Evolutionary conservation across 2,329 filamentous ascomycete species (phyloP), one percentile per base, ranked within the genome.

Genomic region (Penicillium sp.): DNA sequence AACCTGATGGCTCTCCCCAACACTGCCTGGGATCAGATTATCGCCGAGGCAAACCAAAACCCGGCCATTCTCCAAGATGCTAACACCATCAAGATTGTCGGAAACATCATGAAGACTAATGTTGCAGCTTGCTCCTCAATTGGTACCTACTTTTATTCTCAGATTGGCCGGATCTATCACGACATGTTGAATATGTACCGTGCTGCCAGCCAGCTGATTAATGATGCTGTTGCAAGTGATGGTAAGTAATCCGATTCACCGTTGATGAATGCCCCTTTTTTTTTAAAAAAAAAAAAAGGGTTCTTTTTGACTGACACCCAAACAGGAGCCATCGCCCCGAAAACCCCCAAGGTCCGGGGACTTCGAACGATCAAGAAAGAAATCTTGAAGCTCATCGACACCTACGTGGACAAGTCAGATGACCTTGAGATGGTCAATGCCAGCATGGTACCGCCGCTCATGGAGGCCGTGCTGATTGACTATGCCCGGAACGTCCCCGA

Each of bases 41-140:
- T 99, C 72, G 86, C 86, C 67, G 86, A 89, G 71, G 94, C 94
- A 25, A 94, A 91, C 54, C 83, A 89, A 60, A 88, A 97, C 72
- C 91, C 94, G 0, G 84, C 87, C 23, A 92, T 94, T 65, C 82
- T 99, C 13, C 91, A 97, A 74, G 92, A 97, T 70, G 82, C 88
- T 12, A 93, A 99, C 67, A 96, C 93, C 0, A 97, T 99, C 80
- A 99, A 99, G 81, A 88, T 99, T 66, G 93, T 99, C 62, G 94
- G 94, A 65, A 99, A 99, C 78, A 97, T 99, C 73, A 99, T 99
- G 94, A 99, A 99, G 84, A 99, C 94, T 0, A 99, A 99, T 69
- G 94, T 99, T 5, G 93, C 95, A n/a, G 94, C 94, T 37, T 99
- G 94, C 76, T 91, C 90, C 37, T 97, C 94, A 0, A 94, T 99